Evolutionary conservation across 805 yeast genomes (phyloP).

Genomic region (Debaryomyces hansenii): DNA sequence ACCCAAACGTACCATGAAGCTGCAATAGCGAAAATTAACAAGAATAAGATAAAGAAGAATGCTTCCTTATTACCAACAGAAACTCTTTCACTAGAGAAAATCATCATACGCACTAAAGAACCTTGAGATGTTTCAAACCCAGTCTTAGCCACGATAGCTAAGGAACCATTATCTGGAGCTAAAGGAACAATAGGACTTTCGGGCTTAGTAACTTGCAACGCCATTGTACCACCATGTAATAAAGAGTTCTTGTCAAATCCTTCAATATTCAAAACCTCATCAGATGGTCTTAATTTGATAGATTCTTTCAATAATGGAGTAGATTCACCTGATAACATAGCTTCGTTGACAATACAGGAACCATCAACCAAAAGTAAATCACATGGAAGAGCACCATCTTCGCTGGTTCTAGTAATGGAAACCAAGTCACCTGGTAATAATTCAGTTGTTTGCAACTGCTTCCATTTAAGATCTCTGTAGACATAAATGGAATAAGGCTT

Average conservation of each 20-base stretch:
- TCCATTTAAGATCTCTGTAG: constrained; percentile 72
- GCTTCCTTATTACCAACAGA: constrained; percentile 96
- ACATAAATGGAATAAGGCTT: constrained; percentile 83
- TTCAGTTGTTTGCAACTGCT: constrained; percentile 63
- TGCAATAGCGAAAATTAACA: constrained; percentile 86
- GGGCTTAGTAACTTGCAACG: constrained; percentile 83
- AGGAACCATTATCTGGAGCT: constrained; percentile 90
- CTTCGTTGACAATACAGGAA: constrained; percentile 94
- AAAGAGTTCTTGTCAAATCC: constrained; percentile 87
- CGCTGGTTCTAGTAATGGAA: constrained; percentile 83
- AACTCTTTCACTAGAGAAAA: constrained; percentile 93
- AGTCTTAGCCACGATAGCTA: constrained; percentile 86
- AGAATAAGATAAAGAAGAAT: constrained; percentile 83
- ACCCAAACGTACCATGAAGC: constrained; percentile 99
- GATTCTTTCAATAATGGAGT: constrained; percentile 96
- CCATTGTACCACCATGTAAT: constrained; percentile 94
- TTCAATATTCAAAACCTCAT: constrained; percentile 68
- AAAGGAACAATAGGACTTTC: constrained; percentile 49
- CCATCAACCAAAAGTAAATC: constrained; percentile 86
- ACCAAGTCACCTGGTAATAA: constrained; percentile 91
- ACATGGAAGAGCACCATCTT: constrained; percentile 92
- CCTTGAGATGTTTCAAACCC: constrained; percentile 99
- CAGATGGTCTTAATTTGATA: constrained; percentile 73
- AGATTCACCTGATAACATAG: constrained; percentile 98
- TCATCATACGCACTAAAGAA: constrained; percentile 95